Evolutionary conservation across 345 rosid species (phyloP), one percentile per base, ranked within the genome.

Genomic region (Boechera stricta): DNA sequence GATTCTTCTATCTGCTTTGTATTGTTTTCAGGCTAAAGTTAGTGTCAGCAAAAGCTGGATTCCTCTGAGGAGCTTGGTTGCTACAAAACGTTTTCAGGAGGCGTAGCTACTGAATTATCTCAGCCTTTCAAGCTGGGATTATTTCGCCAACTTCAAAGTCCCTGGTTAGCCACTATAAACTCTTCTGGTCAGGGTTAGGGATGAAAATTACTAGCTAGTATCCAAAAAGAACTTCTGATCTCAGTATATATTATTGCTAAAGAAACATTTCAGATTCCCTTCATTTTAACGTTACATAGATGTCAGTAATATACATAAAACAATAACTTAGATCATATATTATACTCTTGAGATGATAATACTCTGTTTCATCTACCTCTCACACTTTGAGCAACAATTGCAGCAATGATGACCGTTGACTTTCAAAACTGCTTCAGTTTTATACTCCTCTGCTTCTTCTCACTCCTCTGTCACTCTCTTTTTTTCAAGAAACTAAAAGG

Each of bases 401-500:
- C 33, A 21, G 26, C 76, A 35, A 60, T 15, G 5, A 12, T 57
- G 5, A 36, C 0, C 1, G 3, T 5, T 61, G 60, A 31, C 48
- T 51, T 41, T 68, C 63, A 21, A 31, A 5, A 52, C 5, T 60
- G 26, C 3, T 39, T 69, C 10, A 13, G 62, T n/a, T 60, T 61
- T 9, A 10, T 62, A 0, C 12, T 76, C 64, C 8, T 69, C 12
- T 61, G 48, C 6, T 1, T 76, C 13, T 60, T 51, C 7, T 31
- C 63, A 10, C 10, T 76, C 28, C 2, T 76, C 26, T 69, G 55
- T 52, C 52, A 68, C 74, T 60, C 3, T 26, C 7, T 60, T 13
- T 61, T 76, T 38, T 69, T 52, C 57, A 60, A 15, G 74, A 69
- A 68, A 76, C 54, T 7, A 59, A 59, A 21, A 75, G n/a, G 70